Evolutionary conservation across 106 monocot species (phyloP).

Genomic region (Apostasia ramifera): DNA sequence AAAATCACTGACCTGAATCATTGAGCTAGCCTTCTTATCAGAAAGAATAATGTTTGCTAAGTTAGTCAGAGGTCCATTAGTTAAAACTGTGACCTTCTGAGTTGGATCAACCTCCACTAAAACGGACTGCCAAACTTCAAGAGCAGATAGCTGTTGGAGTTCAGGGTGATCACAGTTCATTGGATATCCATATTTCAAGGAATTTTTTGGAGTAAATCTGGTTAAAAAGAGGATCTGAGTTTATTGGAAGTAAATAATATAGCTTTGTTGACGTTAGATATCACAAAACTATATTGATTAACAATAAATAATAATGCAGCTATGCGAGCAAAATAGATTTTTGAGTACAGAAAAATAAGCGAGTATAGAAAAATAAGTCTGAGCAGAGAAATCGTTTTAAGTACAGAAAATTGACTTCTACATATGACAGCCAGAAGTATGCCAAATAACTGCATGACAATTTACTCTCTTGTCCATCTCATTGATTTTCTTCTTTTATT

Average conservation of each 20-base stretch:
- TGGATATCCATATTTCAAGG: constrained; percentile 55
- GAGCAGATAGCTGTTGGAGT: constrained; percentile 55
- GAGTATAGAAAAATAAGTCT: too few species aligned
- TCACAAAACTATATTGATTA: too few species aligned
- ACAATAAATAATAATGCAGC: too few species aligned
- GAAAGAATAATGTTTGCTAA: constrained; percentile 66
- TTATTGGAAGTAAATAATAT: background rate
- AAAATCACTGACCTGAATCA: constrained; percentile 54
- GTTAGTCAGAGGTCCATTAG: constrained; percentile 87
- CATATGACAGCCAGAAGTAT: too few species aligned
- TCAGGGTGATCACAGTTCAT: constrained; percentile 61
- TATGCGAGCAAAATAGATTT: too few species aligned
- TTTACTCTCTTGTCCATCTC: too few species aligned
- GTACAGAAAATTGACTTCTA: too few species aligned
- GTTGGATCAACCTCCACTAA: constrained; percentile 13
- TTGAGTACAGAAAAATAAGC: too few species aligned
- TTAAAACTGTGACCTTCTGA: constrained; percentile 60
- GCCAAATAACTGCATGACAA: too few species aligned
- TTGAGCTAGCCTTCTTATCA: constrained; percentile 36
- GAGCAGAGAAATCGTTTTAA: too few species aligned
- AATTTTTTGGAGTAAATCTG: constrained; percentile 74
- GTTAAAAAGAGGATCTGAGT: background rate
- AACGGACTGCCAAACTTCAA: constrained; percentile 70
- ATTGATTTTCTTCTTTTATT: too few species aligned
- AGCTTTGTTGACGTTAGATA: background rate